Evolutionary conservation across 2,329 filamentous ascomycete species (phyloP).

Genomic region (Penicillium brasilianum): DNA sequence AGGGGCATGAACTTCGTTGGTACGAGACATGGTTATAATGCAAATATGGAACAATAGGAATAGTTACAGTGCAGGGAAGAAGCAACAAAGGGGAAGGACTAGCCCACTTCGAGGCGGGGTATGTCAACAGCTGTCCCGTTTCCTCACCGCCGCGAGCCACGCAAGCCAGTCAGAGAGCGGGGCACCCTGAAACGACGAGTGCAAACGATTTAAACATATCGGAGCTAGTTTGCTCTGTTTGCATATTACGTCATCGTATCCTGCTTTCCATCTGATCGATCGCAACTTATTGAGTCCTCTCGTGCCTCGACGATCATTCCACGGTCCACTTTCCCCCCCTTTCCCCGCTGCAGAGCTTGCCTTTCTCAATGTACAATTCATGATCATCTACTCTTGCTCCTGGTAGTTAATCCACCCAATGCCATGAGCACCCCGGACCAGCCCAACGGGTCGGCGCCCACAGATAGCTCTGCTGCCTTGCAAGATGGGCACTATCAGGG

Average conservation of each 20-base stretch:
- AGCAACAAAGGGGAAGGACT: constrained; percentile 8
- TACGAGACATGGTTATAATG: constrained; percentile 45
- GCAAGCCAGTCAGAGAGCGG: constrained; percentile 33
- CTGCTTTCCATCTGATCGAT: constrained; percentile 26
- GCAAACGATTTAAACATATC: constrained; percentile 35
- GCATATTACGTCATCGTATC: constrained; percentile 39
- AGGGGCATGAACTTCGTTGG: constrained; percentile 57
- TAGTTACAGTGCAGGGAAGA: constrained; percentile 15
- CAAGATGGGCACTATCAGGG: constrained; percentile 38
- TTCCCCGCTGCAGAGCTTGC: constrained; percentile 1
- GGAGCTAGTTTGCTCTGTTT: constrained; percentile 22
- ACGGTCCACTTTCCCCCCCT: background rate
- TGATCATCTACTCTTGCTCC: background rate
- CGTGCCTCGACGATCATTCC: constrained; percentile 21
- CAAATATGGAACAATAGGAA: constrained; percentile 7
- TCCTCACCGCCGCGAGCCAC: constrained; percentile 39
- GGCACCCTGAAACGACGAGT: constrained; percentile 27
- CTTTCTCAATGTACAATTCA: constrained; percentile 14
- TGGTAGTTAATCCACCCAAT: constrained; percentile 18
- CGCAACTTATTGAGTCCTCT: constrained; percentile 14
- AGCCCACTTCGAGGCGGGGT: constrained; percentile 10
- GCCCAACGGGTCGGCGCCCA: constrained; percentile 23
- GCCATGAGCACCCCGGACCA: constrained; percentile 37
- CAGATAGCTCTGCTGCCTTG: constrained; percentile 23
- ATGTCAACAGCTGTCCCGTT: constrained; percentile 30